Conservation (phyloP, 2,329 filamentous ascomycete genomes). For the Fusarium nelsonii region DNA sequence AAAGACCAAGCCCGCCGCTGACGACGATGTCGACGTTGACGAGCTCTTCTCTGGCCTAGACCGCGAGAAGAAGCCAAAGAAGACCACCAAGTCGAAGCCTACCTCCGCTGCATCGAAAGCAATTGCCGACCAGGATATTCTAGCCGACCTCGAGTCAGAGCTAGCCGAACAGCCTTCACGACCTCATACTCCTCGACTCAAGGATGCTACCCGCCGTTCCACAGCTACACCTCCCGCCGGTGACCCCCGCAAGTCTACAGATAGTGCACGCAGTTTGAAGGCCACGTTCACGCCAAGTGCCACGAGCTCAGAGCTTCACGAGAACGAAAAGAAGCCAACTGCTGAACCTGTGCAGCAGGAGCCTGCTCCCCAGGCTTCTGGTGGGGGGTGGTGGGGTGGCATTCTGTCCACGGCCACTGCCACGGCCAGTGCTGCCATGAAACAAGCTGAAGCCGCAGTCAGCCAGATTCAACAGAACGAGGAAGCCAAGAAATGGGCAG, state of each 20-base stretch:
- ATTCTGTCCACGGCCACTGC: constrained; percentile 85
- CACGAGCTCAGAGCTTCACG: constrained; percentile 71
- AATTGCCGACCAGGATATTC: constrained; percentile 75
- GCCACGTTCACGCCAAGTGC: constrained; percentile 78
- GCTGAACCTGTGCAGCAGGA: constrained; percentile 58
- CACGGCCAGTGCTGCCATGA: constrained; percentile 86
- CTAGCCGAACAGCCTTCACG: constrained; percentile 80
- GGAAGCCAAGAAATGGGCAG: constrained; percentile 95
- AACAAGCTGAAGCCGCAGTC: constrained; percentile 91
- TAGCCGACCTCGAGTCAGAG: constrained; percentile 83
- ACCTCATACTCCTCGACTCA: constrained; percentile 84
- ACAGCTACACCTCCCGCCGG: constrained; percentile 66
- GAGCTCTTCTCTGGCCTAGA: constrained; percentile 74
- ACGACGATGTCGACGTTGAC: constrained; percentile 71
- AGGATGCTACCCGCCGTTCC: constrained; percentile 62
- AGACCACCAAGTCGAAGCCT: constrained; percentile 61
- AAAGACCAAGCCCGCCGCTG: constrained; percentile 65
- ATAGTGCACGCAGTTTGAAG: constrained; percentile 79
- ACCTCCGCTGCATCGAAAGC: constrained; percentile 64
- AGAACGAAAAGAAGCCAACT: constrained; percentile 65
- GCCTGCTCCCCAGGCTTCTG: constrained; percentile 51
- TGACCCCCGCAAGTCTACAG: constrained; percentile 80
- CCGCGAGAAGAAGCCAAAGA: constrained; percentile 64
- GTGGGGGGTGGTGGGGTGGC: constrained; percentile 91
- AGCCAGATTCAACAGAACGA: constrained; percentile 97